These are phyloP conservation scores for Cryptosporidium andersoni DNA, from an alignment of 169 alveolate genomes.

Conservation along the genomic window DNA sequence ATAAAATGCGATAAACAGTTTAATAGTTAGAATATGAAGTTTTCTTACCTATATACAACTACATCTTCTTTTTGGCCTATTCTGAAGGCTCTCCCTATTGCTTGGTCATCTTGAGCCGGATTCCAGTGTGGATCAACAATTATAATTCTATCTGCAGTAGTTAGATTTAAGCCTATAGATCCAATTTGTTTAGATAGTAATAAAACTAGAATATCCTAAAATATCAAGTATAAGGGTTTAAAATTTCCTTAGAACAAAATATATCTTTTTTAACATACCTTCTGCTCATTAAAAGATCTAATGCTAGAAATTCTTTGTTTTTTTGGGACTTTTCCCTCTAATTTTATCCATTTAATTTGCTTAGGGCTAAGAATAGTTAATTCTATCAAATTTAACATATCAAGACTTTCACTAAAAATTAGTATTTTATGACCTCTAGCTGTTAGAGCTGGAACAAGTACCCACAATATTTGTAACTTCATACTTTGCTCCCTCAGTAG, in stretches of 20 bases:
- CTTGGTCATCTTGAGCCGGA: constrained; percentile 85
- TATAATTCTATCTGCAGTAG: constrained; percentile 84
- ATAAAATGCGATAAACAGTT: neutral
- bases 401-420: constrained; percentile 22
- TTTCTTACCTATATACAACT: constrained; percentile 79
- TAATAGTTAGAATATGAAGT: neutral
- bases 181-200: constrained; percentile 83
- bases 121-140: constrained; percentile 87
- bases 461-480: constrained; percentile 31
- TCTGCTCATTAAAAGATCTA: constrained; percentile 10
- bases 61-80: constrained; percentile 85
- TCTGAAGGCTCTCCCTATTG: constrained; percentile 83
- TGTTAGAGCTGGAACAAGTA: constrained; percentile 8
- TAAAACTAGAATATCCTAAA: constrained; percentile 77
- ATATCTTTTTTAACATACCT: constrained; percentile 19
- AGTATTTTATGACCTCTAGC: constrained; percentile 9
- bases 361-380: constrained; percentile 51
- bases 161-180: constrained; percentile 83
- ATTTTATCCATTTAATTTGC: constrained; percentile 37
- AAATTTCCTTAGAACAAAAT: neutral
- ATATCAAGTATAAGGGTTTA: too few relatives aligned
- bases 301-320: constrained; percentile 11
- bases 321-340: constrained; percentile 35
- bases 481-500: constrained; percentile 43
- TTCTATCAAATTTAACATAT: constrained; percentile 43